Base-by-base conservation (phyloP, 768 basidiomycete species). In the Coprinellus micaceus region DNA sequence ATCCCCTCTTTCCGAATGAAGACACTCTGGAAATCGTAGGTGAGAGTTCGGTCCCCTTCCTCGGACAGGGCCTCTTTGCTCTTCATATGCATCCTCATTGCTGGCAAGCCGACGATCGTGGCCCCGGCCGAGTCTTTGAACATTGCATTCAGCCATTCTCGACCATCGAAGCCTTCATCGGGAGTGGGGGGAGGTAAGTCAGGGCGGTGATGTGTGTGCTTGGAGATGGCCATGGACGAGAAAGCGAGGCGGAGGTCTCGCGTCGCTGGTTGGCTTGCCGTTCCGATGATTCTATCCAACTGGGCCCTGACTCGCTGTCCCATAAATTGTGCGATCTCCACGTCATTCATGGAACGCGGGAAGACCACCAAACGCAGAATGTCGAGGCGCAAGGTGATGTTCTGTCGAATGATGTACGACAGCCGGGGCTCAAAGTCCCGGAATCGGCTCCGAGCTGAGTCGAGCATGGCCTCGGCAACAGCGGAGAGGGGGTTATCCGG, bases 391-490 rank as follows among this genome's bases (percentile, higher is more conserved):
- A 94, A 79, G 59, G 83, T 84, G 79, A 94, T 85, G 56, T 84
- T 81, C 66, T 92, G 89, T 49, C 78, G 74, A 58, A 94, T 82
- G 15, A 80, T 71, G 59, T 86, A 85, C 4, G 80, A 79, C 7
- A 88, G 68, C 1, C 74, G 79, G 9, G 73, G 69, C 56, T 87
- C 88, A 13, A 79, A 77, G 69, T 90, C 89, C 60, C 82, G 85
- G 69, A 91, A 82, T 21, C 84, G 82, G 41, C 74, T 83, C 40
- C 84, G 81, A 25, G 91, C 88, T 0, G 89, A 88, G 53, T 81
- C 76, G 37, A 94, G 69, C 83, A 93, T 89, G 28, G 91, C 89
- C 59, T 89, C 84, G 1, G 92, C 91, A n/a, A 94, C 90, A 12
- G 88, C 83, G 1, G 89, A 90, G 15, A 94, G 74, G 1, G 91